A percentile compares a stretch with the other conserved stretches of the same genome.
Conservation (phyloP, 768 basidiomycete genomes). For the Suillus bovinus region DNA sequence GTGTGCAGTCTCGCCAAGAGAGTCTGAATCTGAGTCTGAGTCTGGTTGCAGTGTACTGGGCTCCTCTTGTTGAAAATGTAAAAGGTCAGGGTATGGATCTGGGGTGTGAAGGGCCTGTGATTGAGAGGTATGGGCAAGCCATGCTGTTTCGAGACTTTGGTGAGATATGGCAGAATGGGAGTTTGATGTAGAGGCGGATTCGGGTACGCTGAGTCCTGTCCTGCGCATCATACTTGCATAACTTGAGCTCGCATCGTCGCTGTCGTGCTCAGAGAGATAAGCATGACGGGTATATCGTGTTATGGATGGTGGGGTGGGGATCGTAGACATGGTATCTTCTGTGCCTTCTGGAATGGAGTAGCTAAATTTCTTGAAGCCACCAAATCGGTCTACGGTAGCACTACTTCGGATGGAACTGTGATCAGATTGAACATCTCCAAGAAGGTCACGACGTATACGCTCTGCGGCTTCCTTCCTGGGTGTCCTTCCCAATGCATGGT, state of each 20-base stretch:
- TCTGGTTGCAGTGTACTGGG: constrained; percentile 27
- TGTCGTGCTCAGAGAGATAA: constrained; percentile 40
- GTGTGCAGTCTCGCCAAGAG: constrained; percentile 54
- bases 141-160: constrained; percentile 3
- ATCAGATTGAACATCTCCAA: constrained; percentile 52
- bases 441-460: constrained; percentile 64
- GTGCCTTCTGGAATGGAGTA: constrained; percentile 21
- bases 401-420: constrained; percentile 18
- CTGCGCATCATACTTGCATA: constrained; percentile 72
- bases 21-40: constrained; percentile 60
- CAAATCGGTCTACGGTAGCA: constrained; percentile 15
- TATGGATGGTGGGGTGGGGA: constrained; percentile 70
- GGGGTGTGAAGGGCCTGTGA: constrained; percentile 23
- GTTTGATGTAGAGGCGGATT: constrained; percentile 24
- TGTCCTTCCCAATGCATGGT: constrained; percentile 54
- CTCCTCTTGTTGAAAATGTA: constrained; percentile 28
- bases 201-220: constrained; percentile 49
- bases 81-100: constrained; percentile 23
- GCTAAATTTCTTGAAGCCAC: constrained; percentile 30
- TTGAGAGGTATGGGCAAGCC: constrained; percentile 5
- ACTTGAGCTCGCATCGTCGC: constrained; percentile 53
- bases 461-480: constrained; percentile 73
- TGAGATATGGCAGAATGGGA: constrained; percentile 16
- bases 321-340: constrained; percentile 68
- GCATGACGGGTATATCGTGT: constrained; percentile 57